Evolutionary conservation across 2,329 filamentous ascomycete genomes (phyloP).

Genomic region (Trichoderma sp.): DNA sequence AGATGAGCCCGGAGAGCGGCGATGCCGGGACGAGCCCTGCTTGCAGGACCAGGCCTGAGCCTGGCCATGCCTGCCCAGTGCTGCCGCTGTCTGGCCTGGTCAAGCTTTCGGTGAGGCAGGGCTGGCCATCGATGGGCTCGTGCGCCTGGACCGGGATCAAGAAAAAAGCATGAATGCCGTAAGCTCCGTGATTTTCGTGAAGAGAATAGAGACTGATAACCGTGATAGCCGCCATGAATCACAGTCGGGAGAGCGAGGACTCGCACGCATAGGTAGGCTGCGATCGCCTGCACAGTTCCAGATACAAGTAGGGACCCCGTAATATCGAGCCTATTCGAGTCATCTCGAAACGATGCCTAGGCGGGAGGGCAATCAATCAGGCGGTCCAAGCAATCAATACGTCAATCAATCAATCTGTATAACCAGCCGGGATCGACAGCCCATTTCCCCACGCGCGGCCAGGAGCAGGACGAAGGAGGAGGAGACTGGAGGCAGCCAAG

Average conservation of each 20-base stretch:
- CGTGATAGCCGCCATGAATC: constrained; percentile 19
- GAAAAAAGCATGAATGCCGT: neutral
- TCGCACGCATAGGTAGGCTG: no score
- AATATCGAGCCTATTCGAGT: no score
- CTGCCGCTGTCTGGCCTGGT: neutral
- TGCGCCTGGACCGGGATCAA: constrained; percentile 10
- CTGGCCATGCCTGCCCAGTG: neutral
- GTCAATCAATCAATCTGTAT: neutral
- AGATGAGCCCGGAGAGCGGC: constrained; percentile 1
- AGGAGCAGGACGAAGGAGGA: neutral
- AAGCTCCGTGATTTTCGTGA: neutral
- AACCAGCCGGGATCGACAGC: constrained; percentile 8
- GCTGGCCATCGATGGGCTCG: constrained; percentile 19
- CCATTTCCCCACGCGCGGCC: constrained; percentile 11
- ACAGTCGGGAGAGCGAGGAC: neutral
- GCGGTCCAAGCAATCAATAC: neutral
- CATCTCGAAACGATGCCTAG: no score
- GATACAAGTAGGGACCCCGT: no score
- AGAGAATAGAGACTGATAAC: neutral
- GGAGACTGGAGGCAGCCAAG: constrained; percentile 7
- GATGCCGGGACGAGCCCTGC: constrained; percentile 8
- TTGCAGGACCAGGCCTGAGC: neutral
- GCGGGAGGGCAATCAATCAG: no score
- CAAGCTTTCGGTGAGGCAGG: constrained; percentile 12
- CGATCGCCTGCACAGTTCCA: no score